Conservation (phyloP, 192 early-diverging fungal species). For the Rhizophagus clarus region DNA sequence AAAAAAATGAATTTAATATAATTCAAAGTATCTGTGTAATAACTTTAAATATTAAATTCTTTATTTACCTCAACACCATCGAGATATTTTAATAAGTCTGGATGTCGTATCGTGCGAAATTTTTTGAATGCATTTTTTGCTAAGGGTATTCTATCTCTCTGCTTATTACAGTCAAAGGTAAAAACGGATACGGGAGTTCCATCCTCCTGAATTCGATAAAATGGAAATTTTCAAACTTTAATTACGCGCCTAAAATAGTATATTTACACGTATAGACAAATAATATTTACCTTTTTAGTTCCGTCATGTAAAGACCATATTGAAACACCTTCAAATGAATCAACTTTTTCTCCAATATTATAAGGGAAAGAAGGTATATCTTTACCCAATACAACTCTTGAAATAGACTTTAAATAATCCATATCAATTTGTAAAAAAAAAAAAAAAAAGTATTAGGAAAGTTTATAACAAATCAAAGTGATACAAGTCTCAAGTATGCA, state of each 20-base stretch:
- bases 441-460: no score
- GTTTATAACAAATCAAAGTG: no score
- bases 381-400: constrained; percentile 56
- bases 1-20: background rate
- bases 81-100: constrained; percentile 79
- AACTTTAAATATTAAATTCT: background rate
- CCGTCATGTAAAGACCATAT: constrained; percentile 71
- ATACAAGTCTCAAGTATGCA: no score
- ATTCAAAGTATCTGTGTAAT: background rate
- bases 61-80: constrained; percentile 81
- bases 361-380: constrained; percentile 67
- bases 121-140: constrained; percentile 88
- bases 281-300: constrained; percentile 57
- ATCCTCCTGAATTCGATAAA: constrained; percentile 53
- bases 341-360: constrained; percentile 65
- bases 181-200: constrained; percentile 76
- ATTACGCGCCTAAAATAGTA: background rate
- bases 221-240: background rate
- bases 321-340: constrained; percentile 54
- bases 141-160: constrained; percentile 72
- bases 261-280: background rate
- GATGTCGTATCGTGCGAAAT: constrained; percentile 88
- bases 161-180: constrained; percentile 71
- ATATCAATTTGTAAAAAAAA: background rate
- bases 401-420: constrained; percentile 46